Percentiles rank a stretch among this genome's conserved stretches.
phyloP scores from a whole-genome alignment of 306 rosid species.

The Cucurbita moschata region DNA sequence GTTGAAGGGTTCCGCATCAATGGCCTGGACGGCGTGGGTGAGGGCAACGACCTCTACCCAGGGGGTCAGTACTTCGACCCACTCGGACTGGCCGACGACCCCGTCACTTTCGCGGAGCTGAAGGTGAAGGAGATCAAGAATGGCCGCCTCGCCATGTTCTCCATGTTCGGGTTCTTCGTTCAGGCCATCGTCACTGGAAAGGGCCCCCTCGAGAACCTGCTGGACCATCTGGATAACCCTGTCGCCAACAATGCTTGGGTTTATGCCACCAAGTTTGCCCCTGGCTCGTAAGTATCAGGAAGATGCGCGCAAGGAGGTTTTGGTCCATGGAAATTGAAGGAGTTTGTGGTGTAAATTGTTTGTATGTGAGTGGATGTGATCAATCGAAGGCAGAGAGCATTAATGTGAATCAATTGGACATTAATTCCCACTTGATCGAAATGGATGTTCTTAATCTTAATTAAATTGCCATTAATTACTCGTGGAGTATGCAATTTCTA shows the following conservation, averaged over 20 bases:
- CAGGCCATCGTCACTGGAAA: constrained; percentile 1
- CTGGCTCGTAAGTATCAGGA: background rate
- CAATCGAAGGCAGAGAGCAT: background rate
- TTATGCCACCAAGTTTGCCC: constrained; percentile 7
- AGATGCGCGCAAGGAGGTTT: too few species aligned
- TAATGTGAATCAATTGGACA: background rate
- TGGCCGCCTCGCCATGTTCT: constrained; percentile 1
- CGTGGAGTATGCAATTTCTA: too few species aligned
- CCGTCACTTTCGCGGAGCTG: background rate
- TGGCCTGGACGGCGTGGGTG: background rate
- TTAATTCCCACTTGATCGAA: background rate
- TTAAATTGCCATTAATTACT: background rate
- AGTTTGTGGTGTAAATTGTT: background rate
- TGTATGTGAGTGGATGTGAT: background rate
- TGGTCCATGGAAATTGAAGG: background rate
- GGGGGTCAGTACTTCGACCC: constrained; percentile 7
- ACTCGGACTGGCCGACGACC: background rate
- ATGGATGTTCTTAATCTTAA: background rate
- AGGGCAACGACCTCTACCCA: constrained; percentile 1
- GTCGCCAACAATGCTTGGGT: constrained; percentile 3
- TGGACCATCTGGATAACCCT: background rate
- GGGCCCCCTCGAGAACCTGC: background rate
- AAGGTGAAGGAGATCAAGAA: constrained; percentile 8
- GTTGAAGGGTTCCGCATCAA: constrained; percentile 4
- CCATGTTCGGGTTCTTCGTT: constrained; percentile 3